Percentiles rank a stretch among this genome's conserved stretches.
These are phyloP conservation scores for Populus hybrid DNA, from an alignment of 441 rosid species.

Conservation along the genomic window DNA sequence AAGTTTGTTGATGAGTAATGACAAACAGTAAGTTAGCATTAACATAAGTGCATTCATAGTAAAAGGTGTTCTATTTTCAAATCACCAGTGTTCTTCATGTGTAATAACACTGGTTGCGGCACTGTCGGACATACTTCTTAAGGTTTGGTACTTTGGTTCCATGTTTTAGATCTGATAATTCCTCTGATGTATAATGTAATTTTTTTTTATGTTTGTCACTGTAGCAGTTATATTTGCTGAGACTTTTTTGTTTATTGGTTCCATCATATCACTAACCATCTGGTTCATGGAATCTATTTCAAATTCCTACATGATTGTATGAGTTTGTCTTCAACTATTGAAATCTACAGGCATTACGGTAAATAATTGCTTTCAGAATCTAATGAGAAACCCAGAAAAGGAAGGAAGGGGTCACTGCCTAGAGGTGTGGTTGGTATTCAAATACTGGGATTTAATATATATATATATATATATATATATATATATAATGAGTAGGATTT, in stretches of 20 bases:
- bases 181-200: slow-evolving; percentile 10
- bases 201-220: slow-evolving; percentile 4
- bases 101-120: slow-evolving; percentile 11
- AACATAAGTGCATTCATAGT: slow-evolving; percentile 7
- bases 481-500: too few relatives aligned
- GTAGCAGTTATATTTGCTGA: slow-evolving; percentile 5
- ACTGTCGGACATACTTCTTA: not conserved
- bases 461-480: too few relatives aligned
- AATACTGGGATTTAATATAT: too few relatives aligned
- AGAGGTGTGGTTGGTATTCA: too few relatives aligned
- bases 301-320: too few relatives aligned
- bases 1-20: slow-evolving; percentile 26
- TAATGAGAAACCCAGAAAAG: too few relatives aligned
- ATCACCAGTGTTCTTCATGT: slow-evolving; percentile 14
- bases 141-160: slow-evolving; percentile 13
- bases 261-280: not conserved
- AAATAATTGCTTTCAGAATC: too few relatives aligned
- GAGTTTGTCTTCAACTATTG: too few relatives aligned
- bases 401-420: too few relatives aligned
- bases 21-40: slow-evolving; percentile 17
- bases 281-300: not conserved
- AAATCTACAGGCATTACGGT: too few relatives aligned
- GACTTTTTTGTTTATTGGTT: not conserved
- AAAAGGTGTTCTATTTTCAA: slow-evolving; percentile 12
- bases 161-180: slow-evolving; percentile 14